Evolutionary conservation across 805 yeast genomes (phyloP).

Genomic region (Danielozyma ontarioensis): DNA sequence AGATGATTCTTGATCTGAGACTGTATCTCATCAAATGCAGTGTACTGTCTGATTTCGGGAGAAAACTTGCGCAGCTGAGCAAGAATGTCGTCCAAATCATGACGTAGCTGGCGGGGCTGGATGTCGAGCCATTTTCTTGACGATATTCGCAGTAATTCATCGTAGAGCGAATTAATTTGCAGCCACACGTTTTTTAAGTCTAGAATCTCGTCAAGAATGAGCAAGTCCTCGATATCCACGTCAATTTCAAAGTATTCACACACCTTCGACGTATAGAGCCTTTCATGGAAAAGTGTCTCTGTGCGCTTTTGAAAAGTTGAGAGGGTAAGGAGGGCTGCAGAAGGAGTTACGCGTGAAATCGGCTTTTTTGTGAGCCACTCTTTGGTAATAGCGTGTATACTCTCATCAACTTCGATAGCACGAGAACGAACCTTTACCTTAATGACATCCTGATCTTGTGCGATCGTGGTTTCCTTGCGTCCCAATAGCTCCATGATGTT

Average conservation of each 20-base stretch:
- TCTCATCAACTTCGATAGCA: constrained; percentile 26
- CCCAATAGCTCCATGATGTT: constrained; percentile 36
- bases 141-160: constrained; percentile 39
- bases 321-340: constrained; percentile 38
- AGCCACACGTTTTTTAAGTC: constrained; percentile 64
- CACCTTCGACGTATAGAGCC: not conserved
- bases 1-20: constrained; percentile 35
- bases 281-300: too few relatives aligned
- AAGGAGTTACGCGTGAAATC: constrained; percentile 38
- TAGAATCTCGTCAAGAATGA: constrained; percentile 41
- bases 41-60: constrained; percentile 54
- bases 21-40: constrained; percentile 62
- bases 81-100: constrained; percentile 47
- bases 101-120: constrained; percentile 40
- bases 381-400: constrained; percentile 20
- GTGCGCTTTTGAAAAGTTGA: constrained; percentile 14
- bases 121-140: constrained; percentile 45
- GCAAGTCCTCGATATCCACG: constrained; percentile 18
- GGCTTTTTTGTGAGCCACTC: constrained; percentile 52
- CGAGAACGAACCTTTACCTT: constrained; percentile 38
- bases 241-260: constrained; percentile 1
- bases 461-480: constrained; percentile 31
- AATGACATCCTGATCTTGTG: constrained; percentile 38
- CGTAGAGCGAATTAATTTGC: constrained; percentile 49
- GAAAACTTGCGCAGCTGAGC: constrained; percentile 49